Percentiles rank a stretch among this genome's conserved stretches.
Evolutionary conservation across 2,329 filamentous ascomycete species (phyloP).

Genomic region (Leptographium wingfieldii): DNA sequence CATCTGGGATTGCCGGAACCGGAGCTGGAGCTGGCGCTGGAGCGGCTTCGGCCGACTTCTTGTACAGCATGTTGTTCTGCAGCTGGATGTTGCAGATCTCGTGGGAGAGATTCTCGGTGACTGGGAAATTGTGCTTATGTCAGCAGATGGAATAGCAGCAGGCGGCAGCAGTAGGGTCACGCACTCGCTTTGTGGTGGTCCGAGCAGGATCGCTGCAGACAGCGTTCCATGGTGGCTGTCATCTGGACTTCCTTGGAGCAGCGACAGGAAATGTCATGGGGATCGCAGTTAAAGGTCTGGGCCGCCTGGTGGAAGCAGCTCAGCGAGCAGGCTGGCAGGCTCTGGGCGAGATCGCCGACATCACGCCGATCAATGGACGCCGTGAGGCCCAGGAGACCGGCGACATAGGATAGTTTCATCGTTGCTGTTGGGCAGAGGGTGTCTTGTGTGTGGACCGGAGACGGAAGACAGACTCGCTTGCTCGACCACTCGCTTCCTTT

Average conservation of each 20-base stretch:
- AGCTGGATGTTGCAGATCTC: not conserved
- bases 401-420: not conserved
- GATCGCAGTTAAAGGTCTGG: conserved; percentile 8
- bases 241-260: conserved; percentile 9
- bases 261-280: conserved; percentile 11
- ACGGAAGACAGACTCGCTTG: not conserved
- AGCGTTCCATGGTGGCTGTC: conserved; percentile 4
- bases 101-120: not conserved
- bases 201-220: conserved; percentile 10
- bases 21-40: not conserved
- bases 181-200: not conserved
- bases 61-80: not conserved
- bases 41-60: not conserved
- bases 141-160: not conserved
- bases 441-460: not conserved
- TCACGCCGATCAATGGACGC: not conserved
- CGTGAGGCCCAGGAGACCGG: conserved; percentile 1
- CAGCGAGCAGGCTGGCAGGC: conserved; percentile 12
- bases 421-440: too few relatives aligned
- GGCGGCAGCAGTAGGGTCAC: not conserved
- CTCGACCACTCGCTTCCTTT: too few relatives aligned
- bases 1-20: too few relatives aligned
- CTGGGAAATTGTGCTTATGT: not conserved
- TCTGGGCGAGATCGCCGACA: not conserved
- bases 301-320: conserved; percentile 10